Percentiles rank a stretch among this genome's conserved stretches.
These are phyloP conservation scores for Westerdykella aurantiaca DNA, from an alignment of 2,329 filamentous ascomycete genomes.

Conservation along the genomic window DNA sequence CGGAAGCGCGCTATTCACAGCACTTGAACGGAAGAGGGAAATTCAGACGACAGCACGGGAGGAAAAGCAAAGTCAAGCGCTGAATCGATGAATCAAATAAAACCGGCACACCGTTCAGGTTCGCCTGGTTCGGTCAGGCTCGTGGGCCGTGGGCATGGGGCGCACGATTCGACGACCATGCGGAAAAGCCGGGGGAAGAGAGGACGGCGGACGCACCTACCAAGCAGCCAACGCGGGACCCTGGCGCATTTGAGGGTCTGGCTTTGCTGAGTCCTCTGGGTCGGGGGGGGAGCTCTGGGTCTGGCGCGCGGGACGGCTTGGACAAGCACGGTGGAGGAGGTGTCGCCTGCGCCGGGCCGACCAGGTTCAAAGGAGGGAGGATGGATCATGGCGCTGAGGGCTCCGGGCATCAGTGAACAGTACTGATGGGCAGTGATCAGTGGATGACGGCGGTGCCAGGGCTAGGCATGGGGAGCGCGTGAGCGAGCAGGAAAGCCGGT, in stretches of 20 bases:
- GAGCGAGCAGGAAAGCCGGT: conserved; percentile 2
- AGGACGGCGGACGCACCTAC: conserved; percentile 23
- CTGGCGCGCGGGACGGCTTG: conserved; percentile 37
- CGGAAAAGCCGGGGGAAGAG: conserved; percentile 21
- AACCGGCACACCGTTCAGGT: conserved; percentile 13
- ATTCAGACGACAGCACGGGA: conserved; percentile 37
- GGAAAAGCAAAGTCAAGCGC: conserved; percentile 22
- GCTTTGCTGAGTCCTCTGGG: conserved; percentile 7
- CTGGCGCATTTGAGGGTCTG: conserved; percentile 30
- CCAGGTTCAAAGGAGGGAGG: background rate
- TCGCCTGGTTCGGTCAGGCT: conserved; percentile 17
- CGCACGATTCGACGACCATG: conserved; percentile 26
- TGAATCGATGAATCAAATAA: conserved; percentile 29
- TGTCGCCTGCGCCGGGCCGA: conserved; percentile 35
- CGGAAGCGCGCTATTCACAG: conserved; percentile 31
- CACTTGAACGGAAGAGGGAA: conserved; percentile 36
- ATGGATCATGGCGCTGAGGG: too few relatives aligned
- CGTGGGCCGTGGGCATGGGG: conserved; percentile 15
- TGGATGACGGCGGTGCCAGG: too few relatives aligned
- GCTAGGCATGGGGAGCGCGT: background rate
- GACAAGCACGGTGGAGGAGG: conserved; percentile 32
- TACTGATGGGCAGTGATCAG: too few relatives aligned
- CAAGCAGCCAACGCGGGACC: conserved; percentile 29
- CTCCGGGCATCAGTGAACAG: too few relatives aligned
- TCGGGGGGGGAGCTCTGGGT: too few relatives aligned